Conservation (phyloP, 108 stramenopile genomes). For the Schizochytrium sp. region DNA sequence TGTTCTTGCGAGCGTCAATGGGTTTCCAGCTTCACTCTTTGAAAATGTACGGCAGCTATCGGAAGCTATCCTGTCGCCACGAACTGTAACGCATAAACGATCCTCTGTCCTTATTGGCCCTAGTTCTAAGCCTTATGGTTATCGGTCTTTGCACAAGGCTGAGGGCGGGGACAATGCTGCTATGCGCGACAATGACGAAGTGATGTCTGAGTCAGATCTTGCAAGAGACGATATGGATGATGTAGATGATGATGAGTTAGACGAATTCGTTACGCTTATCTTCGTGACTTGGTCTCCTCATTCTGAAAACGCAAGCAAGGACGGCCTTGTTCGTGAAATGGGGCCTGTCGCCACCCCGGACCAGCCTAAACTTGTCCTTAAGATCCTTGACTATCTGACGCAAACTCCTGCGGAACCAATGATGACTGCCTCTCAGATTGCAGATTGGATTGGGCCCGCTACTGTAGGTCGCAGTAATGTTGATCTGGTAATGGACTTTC, state of each 20-base stretch:
- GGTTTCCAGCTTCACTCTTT: constrained; percentile 1
- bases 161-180: no score
- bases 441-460: constrained; percentile 5
- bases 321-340: no score
- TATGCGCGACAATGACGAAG: no score
- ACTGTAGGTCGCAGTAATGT: not conserved
- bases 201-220: no score
- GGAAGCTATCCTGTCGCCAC: constrained; percentile 6
- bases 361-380: not conserved
- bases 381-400: not conserved
- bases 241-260: no score
- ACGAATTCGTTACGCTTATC: no score
- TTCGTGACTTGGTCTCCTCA: no score
- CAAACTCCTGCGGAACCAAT: not conserved
- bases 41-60: constrained; percentile 28
- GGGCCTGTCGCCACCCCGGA: no score
- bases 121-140: no score
- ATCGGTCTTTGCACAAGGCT: no score
- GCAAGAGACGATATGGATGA: no score
- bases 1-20: not conserved
- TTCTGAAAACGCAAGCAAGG: no score
- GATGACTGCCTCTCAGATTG: not conserved
- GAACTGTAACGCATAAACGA: not conserved
- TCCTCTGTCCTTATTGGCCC: not conserved
- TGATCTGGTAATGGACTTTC: not conserved